Conservation (phyloP, 352 stramenopile genomes). For the Phytophthora meadii region DNA sequence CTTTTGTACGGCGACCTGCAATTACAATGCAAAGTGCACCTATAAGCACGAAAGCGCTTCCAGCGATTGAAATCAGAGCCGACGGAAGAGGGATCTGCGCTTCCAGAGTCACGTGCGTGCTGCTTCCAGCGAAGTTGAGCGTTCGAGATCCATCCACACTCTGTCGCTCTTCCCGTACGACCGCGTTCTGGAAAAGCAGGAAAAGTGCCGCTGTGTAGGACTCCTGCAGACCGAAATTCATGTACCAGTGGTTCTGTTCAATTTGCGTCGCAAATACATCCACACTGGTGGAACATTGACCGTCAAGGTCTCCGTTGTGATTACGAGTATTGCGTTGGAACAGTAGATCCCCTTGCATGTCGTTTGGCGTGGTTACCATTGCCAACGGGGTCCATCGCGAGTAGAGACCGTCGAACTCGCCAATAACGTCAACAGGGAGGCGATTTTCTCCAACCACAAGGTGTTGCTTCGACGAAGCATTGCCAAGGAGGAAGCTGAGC, state of each 20-base stretch:
- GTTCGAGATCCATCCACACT: slow-evolving; percentile 32
- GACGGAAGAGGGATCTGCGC: slow-evolving; percentile 46
- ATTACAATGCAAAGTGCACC: slow-evolving; percentile 19
- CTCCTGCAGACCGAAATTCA: slow-evolving; percentile 52
- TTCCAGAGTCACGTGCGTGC: slow-evolving; percentile 38
- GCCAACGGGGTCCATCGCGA: slow-evolving; percentile 53
- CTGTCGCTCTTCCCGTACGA: slow-evolving; percentile 33
- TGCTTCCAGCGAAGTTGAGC: slow-evolving; percentile 46
- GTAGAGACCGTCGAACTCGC: slow-evolving; percentile 45
- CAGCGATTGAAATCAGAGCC: slow-evolving; percentile 36
- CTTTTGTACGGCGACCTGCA: slow-evolving; percentile 28
- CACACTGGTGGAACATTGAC: slow-evolving; percentile 46
- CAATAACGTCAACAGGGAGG: slow-evolving; percentile 38
- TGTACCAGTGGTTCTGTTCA: slow-evolving; percentile 55
- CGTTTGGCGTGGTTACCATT: slow-evolving; percentile 38
- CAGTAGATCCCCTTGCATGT: slow-evolving; percentile 46
- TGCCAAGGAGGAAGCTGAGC: slow-evolving; percentile 43
- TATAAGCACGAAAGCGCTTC: slow-evolving; percentile 27
- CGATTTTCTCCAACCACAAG: slow-evolving; percentile 50
- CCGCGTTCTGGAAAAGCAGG: slow-evolving; percentile 66
- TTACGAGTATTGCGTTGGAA: slow-evolving; percentile 36
- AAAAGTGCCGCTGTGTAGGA: slow-evolving; percentile 58
- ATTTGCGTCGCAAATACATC: slow-evolving; percentile 46
- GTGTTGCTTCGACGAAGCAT: slow-evolving; percentile 12
- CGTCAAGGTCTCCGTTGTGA: slow-evolving; percentile 37